Evolutionary conservation across 2,329 filamentous ascomycete genomes (phyloP), one percentile per base, ranked within the genome.

Genomic region (Talaromyces albobiverticillius): DNA sequence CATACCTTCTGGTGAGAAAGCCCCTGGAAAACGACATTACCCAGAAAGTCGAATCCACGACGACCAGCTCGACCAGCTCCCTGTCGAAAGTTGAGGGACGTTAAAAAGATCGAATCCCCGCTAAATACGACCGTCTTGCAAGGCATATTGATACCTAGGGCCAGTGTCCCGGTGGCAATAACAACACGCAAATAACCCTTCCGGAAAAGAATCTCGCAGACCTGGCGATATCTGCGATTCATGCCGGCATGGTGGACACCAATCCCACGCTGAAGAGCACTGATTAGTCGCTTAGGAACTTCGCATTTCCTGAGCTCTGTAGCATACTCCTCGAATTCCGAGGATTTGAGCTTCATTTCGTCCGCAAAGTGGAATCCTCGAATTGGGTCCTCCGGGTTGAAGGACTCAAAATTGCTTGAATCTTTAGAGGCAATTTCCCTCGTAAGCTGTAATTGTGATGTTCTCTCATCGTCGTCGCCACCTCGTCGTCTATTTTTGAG

Each of bases 121-220:
- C 79, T 80, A 67, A 93, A 93, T 1, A 90, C 82, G 0, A 91
- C 87, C 1, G 88, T 93, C 67, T 89, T 89, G 67, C 88, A 92
- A 9, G 89, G 89, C 86, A 90, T 89, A 62, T 90, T 93, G 73
- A 93, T 87, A 74, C 89, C 89, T 4, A 92, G 74, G 1, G 86
- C 86, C 20, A 91, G 77, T 0, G 88, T 91, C 1, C 87, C 88
- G 1, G 88, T 92, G 0, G 88, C 88, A 23, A 92, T 79, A 25
- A 92, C 83, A 1, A 87, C 84, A 7, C 82, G 79, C 38, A 92
- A 69, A 63, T 82, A 91, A 0, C 87, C 86, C 65, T 82, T 86
- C 8, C 89, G 81, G 71, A 90, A 91, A 7, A 90, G 50, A 1
- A 63, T 75, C 71, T 74, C 71, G 76, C 72, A 79, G 77, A 66